These are phyloP conservation scores for Durusdinium trenchii DNA, from an alignment of 73 alveolate species.

Conservation along the genomic window DNA sequence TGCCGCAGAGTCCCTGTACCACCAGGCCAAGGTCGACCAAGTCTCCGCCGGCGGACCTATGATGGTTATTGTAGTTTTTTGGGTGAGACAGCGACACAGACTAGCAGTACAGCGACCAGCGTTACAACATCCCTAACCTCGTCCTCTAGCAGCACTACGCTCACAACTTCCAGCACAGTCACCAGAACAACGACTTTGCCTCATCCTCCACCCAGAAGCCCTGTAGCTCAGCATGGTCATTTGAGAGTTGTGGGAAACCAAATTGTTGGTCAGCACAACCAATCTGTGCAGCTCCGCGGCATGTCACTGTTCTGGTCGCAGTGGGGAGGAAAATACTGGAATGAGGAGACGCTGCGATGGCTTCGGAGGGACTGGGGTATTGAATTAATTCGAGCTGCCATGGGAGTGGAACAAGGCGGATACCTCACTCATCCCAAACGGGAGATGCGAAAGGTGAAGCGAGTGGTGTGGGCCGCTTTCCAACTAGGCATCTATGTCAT, in stretches of 20 bases:
- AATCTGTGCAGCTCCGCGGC: conserved; percentile 74
- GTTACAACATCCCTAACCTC: neutral
- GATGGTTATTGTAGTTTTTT: conserved; percentile 40
- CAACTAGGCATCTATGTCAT: conserved; percentile 50
- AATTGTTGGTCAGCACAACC: conserved; percentile 47
- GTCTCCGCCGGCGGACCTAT: conserved; percentile 3
- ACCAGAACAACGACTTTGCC: conserved; percentile 61
- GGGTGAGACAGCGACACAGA: conserved; percentile 33
- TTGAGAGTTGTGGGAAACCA: conserved; percentile 63
- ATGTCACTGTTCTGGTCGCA: conserved; percentile 80
- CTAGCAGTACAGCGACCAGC: conserved; percentile 36
- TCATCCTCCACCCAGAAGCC: conserved; percentile 31
- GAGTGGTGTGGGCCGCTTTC: conserved; percentile 70
- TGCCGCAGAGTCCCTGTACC: conserved; percentile 42
- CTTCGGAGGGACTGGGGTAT: conserved; percentile 76
- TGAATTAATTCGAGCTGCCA: conserved; percentile 70
- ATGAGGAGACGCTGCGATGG: conserved; percentile 50
- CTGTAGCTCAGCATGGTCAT: conserved; percentile 72
- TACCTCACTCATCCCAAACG: neutral
- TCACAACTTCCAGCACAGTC: conserved; percentile 35
- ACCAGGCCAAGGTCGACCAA: conserved; percentile 24
- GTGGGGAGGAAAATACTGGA: conserved; percentile 82
- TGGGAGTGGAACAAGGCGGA: conserved; percentile 82
- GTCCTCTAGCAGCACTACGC: neutral
- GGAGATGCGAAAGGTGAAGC: conserved; percentile 11